phyloP scores from a whole-genome alignment of 169 alveolate genomes.

The Perkinsus chesapeaki region DNA sequence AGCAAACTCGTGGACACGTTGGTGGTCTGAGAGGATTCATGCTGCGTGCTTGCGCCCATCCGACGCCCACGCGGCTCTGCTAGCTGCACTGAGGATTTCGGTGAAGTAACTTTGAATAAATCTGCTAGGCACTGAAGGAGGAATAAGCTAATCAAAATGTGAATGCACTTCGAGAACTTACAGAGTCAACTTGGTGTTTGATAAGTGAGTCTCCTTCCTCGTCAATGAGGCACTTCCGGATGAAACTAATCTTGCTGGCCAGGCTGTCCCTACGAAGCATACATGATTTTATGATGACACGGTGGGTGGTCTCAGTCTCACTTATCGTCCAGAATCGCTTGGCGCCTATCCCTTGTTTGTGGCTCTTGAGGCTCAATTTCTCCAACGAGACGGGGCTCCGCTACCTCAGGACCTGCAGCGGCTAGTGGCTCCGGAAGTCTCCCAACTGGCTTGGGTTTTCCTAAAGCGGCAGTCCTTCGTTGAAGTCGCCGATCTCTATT shows the following conservation, averaged over 20 bases:
- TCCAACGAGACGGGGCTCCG: too few relatives aligned
- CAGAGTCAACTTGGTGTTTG: not conserved
- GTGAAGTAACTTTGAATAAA: not conserved
- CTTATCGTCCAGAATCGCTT: not conserved
- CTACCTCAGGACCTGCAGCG: too few relatives aligned
- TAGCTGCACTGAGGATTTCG: not conserved
- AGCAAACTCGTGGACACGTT: not conserved
- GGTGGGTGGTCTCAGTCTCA: not conserved
- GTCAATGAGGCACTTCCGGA: not conserved
- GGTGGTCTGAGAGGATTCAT: not conserved
- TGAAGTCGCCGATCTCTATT: not conserved
- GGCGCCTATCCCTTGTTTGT: not conserved
- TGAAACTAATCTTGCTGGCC: not conserved
- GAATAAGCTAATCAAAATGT: not conserved
- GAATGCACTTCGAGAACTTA: not conserved
- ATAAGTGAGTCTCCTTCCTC: not conserved
- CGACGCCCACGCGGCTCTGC: not conserved
- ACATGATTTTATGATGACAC: not conserved
- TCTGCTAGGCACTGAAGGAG: not conserved
- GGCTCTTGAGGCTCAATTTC: not conserved
- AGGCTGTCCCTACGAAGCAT: not conserved
- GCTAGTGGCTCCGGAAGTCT: too few relatives aligned
- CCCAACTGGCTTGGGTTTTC: not conserved
- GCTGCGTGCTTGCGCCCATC: not conserved
- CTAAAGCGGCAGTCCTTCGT: not conserved